Evolutionary conservation across 495 filamentous ascomycete species (phyloP), one percentile per base, ranked within the genome.

Genomic region (Articulospora tetracladia): DNA sequence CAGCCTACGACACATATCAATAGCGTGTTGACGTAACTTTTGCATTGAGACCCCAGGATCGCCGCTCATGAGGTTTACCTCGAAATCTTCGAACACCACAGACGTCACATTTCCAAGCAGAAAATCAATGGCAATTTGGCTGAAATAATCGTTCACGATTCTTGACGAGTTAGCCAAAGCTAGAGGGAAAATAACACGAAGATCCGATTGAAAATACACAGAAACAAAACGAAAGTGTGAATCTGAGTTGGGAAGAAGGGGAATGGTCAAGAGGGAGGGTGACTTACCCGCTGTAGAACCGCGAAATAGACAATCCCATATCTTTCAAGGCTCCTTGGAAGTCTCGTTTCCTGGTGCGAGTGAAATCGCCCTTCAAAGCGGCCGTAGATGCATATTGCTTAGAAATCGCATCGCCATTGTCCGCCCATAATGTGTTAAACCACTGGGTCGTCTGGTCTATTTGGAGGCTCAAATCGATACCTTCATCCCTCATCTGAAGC

Each of bases 351-450:
- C 86, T 79, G 2, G 93, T 97, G 26, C 93, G 81, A 10, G 94
- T 97, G 65, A 91, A 98, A 72, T 98, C 94, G 3, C 93, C 93
- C 70, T 98, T 98, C 68, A 98, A 79, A 0, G 93, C 93, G 3
- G 91, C 90, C 0, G 93, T 97, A 4, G 90, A 93, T 7, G 93
- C 92, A 67, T 98, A 86, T 68, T 86, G 83, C 63, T 83, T 84
- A 13, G 84, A 87, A 58, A 90, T 84, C 1, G 86, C 83, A 69
- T 91, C 88, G 23, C 87, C 93, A 62, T 97, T 97, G 66, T 98
- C 93, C 1, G 93, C 93, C 93, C 93, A 98, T 0, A 97, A 77
- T 0, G 83, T 89, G 73, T 98, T 97, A 73, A 97, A 97, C 91
- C 92, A 97, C 36, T 83, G 79, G 1, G 88, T 93, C 52, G 83